Evolutionary conservation across 306 rosid genomes (phyloP).

Genomic region (Arachis stenosperma): DNA sequence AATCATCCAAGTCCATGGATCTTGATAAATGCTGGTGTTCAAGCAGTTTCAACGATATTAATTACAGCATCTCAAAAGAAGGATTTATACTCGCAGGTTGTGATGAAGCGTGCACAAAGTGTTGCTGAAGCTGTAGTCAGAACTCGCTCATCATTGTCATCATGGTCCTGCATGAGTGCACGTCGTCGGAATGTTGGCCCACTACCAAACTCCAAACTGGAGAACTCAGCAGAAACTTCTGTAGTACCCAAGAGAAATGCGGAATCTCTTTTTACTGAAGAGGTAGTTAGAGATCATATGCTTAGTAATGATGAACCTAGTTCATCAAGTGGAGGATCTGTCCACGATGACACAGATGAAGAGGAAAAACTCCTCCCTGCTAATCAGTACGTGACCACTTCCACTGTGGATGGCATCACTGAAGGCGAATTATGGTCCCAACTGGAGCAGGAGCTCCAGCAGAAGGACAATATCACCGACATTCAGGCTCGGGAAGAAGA

Average conservation of each 20-base stretch:
- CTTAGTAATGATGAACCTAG: conserved; percentile 43
- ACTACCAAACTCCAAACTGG: conserved; percentile 46
- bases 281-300: conserved; percentile 33
- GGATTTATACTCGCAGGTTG: conserved; percentile 58
- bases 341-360: conserved; percentile 58
- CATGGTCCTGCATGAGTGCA: conserved; percentile 98
- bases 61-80: too few species aligned
- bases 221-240: conserved; percentile 51
- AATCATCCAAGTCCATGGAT: conserved; percentile 31
- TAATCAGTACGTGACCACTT: conserved; percentile 38
- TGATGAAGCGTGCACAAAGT: conserved; percentile 91
- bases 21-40: not conserved
- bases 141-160: conserved; percentile 80
- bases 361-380: conserved; percentile 51
- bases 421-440: conserved; percentile 77
- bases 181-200: conserved; percentile 73
- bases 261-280: conserved; percentile 45
- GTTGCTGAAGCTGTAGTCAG: conserved; percentile 94
- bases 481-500: conserved; percentile 50
- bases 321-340: conserved; percentile 50
- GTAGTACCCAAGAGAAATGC: conserved; percentile 48
- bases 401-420: conserved; percentile 59
- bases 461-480: conserved; percentile 41
- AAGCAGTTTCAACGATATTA: not conserved
- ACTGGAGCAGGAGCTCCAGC: conserved; percentile 67